phyloP scores from a whole-genome alignment of 345 rosid genomes.

The Abelmoschus esculentus region DNA sequence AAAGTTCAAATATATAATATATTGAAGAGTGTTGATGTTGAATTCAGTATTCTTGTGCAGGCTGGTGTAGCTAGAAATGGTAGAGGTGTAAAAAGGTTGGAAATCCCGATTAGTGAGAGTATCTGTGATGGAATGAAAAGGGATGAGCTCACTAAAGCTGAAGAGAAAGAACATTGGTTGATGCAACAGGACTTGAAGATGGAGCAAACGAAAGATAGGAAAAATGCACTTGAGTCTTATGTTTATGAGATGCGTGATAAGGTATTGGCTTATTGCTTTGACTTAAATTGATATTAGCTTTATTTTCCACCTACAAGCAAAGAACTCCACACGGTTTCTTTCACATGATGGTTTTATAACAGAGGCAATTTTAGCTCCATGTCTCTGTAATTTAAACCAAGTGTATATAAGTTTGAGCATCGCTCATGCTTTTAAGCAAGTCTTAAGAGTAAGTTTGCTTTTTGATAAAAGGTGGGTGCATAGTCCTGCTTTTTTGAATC shows the following conservation, averaged over 20 bases:
- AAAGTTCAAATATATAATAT: not conserved
- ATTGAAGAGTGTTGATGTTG: conserved; percentile 16
- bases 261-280: conserved; percentile 28
- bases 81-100: conserved; percentile 37
- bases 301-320: not conserved
- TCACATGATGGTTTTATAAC: not conserved
- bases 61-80: conserved; percentile 25
- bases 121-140: conserved; percentile 45
- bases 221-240: conserved; percentile 70
- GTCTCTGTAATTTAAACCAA: not conserved
- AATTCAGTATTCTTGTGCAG: conserved; percentile 28
- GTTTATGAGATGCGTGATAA: conserved; percentile 83
- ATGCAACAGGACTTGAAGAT: conserved; percentile 59
- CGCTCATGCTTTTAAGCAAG: not conserved
- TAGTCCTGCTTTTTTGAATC: not conserved
- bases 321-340: not conserved
- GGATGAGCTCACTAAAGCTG: conserved; percentile 46
- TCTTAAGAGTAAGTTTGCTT: not conserved
- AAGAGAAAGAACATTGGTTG: conserved; percentile 47
- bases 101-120: conserved; percentile 45
- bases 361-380: not conserved
- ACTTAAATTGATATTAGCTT: not conserved
- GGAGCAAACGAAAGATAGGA: conserved; percentile 63
- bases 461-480: not conserved
- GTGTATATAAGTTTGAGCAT: not conserved